phyloP scores from a whole-genome alignment of 1,284 basidiomycete species.

The Trichosporon sp. region DNA sequence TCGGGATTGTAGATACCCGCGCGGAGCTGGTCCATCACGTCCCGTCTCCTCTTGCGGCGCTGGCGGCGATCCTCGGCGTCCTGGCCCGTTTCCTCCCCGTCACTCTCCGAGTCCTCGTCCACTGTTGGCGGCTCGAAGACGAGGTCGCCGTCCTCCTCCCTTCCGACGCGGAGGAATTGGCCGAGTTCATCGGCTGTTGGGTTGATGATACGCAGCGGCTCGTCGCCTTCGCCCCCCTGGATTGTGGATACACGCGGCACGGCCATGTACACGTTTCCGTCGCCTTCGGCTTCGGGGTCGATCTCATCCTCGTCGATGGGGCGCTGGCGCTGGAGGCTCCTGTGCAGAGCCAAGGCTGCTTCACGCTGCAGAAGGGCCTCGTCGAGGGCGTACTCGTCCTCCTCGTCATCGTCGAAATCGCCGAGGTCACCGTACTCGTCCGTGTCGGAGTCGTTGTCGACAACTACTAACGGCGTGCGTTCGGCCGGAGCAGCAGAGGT shows the following conservation, averaged over 20 bases:
- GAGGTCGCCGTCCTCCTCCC: conserved; percentile 54
- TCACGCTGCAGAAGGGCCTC: conserved; percentile 51
- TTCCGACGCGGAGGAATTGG: conserved; percentile 52
- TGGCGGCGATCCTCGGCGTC: conserved; percentile 36
- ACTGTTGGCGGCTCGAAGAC: conserved; percentile 46
- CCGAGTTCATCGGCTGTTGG: conserved; percentile 50
- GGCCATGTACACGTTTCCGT: conserved; percentile 41
- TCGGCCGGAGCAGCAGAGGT: background rate
- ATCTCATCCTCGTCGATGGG: conserved; percentile 37
- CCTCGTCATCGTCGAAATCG: conserved; percentile 44
- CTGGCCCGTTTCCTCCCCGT: conserved; percentile 39
- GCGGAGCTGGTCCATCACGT: conserved; percentile 29
- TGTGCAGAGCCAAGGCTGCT: conserved; percentile 51
- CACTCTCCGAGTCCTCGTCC: conserved; percentile 26
- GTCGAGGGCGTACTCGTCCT: conserved; percentile 54
- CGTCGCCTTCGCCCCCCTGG: conserved; percentile 30
- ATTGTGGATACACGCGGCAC: conserved; percentile 40
- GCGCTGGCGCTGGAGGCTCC: conserved; percentile 34
- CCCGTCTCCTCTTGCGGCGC: conserved; percentile 23
- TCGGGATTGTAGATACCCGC: conserved; percentile 27
- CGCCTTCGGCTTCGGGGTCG: conserved; percentile 29
- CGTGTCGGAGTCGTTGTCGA: conserved; percentile 36
- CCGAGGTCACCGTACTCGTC: conserved; percentile 44
- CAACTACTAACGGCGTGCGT: conserved; percentile 16
- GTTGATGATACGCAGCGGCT: conserved; percentile 45